These are phyloP conservation scores for Climacium dendroides DNA, from an alignment of 225 moss, liverwort and hornwort genomes.

Conservation along the genomic window DNA sequence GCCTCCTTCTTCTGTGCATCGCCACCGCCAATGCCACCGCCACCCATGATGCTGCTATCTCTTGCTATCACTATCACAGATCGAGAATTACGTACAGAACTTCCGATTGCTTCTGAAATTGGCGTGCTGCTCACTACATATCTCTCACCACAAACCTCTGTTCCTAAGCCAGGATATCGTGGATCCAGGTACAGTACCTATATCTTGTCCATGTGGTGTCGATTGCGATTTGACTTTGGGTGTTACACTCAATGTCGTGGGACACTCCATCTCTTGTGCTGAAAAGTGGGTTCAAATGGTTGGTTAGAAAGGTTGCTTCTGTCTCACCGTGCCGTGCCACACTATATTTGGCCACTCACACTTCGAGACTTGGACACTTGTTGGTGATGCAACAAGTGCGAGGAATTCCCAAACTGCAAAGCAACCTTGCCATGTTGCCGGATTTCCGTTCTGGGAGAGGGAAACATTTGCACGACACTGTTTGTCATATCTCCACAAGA, in stretches of 20 bases:
- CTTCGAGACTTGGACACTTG: background rate
- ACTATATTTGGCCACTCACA: background rate
- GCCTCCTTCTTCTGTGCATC: background rate
- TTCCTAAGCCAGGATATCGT: background rate
- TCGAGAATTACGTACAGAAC: background rate
- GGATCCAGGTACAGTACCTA: background rate
- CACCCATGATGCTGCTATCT: background rate
- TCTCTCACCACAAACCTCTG: background rate
- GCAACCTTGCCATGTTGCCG: background rate
- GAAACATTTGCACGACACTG: too few relatives aligned
- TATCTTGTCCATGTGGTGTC: background rate
- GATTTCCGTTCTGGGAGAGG: background rate
- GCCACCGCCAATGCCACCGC: background rate
- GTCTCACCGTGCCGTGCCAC: background rate
- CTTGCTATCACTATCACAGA: background rate
- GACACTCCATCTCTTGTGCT: background rate
- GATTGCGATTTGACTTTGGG: background rate
- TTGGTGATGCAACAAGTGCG: background rate
- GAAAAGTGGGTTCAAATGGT: background rate
- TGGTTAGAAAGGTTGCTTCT: background rate
- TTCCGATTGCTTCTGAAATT: background rate
- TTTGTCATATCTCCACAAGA: too few relatives aligned
- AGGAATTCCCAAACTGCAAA: background rate
- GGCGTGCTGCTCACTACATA: background rate
- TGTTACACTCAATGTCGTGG: background rate